Conservation (phyloP, 176 grass and related monocot genomes). For the Carex parvula region DNA sequence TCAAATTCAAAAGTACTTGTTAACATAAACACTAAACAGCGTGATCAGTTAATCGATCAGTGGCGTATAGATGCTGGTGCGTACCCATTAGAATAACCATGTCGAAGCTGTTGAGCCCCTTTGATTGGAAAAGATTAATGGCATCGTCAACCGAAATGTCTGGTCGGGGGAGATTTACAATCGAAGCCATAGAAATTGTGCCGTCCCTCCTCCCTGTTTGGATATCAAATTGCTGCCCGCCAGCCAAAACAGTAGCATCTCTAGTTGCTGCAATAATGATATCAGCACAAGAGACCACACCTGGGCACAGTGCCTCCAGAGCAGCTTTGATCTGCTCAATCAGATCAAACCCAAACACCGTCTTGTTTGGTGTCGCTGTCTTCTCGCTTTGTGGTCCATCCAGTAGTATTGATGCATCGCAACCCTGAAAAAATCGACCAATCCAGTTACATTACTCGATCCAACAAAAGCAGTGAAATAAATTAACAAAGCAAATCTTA, state of each 20-base stretch:
- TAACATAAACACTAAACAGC: neutral
- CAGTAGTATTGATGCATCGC: constrained; percentile 58
- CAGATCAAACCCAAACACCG: constrained; percentile 38
- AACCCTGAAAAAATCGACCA: constrained; percentile 27
- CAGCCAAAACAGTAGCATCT: constrained; percentile 36
- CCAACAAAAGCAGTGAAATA: neutral
- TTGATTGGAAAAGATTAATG: constrained; percentile 35
- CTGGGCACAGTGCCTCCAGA: constrained; percentile 36
- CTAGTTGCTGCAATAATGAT: constrained; percentile 47
- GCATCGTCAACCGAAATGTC: constrained; percentile 5
- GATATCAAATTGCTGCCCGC: constrained; percentile 35
- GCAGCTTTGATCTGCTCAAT: constrained; percentile 32
- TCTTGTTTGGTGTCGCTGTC: constrained; percentile 35
- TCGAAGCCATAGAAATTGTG: neutral
- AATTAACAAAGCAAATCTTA: neutral
- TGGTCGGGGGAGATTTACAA: constrained; percentile 31
- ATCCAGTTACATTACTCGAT: neutral
- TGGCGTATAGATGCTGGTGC: neutral
- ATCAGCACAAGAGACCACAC: constrained; percentile 54
- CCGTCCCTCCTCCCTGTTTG: constrained; percentile 38
- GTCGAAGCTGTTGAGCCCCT: constrained; percentile 38
- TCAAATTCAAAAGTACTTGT: no score
- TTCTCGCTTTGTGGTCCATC: constrained; percentile 30
- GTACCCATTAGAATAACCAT: constrained; percentile 46
- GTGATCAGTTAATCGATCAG: no score